Conservation (phyloP, 1,284 basidiomycete species). For the Ceratobasidium papillatum region DNA sequence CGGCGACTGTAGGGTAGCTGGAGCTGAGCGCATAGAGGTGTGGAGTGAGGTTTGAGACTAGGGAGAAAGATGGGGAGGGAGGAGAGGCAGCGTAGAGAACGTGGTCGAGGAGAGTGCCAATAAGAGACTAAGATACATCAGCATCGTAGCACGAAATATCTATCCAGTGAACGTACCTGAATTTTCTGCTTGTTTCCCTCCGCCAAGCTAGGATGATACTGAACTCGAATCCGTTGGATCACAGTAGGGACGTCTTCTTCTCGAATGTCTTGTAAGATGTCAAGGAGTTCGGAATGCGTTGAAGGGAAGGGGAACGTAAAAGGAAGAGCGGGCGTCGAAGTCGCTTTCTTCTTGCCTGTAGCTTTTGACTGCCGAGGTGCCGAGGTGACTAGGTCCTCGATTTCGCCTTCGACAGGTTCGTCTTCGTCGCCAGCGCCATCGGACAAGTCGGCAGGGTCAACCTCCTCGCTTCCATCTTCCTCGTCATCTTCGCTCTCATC, state of each 20-base stretch:
- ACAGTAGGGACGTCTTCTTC: constrained; percentile 83
- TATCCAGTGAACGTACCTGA: constrained; percentile 63
- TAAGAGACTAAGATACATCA: constrained; percentile 63
- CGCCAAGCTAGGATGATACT: constrained; percentile 91
- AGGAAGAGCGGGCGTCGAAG: constrained; percentile 70
- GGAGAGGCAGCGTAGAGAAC: constrained; percentile 79
- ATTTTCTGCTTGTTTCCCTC: constrained; percentile 93
- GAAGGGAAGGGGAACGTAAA: constrained; percentile 92
- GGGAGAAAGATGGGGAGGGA: constrained; percentile 65
- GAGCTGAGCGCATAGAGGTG: constrained; percentile 84
- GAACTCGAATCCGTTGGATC: constrained; percentile 87
- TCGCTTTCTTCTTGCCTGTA: constrained; percentile 45
- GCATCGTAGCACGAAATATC: background rate
- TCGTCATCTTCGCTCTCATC: constrained; percentile 52
- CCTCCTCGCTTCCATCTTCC: constrained; percentile 51
- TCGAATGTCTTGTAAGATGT: constrained; percentile 74
- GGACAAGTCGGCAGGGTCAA: constrained; percentile 52
- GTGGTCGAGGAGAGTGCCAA: constrained; percentile 90
- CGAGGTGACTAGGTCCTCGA: constrained; percentile 49
- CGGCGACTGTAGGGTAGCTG: constrained; percentile 82
- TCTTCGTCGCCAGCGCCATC: constrained; percentile 52
- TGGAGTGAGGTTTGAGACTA: constrained; percentile 77
- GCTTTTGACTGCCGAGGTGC: constrained; percentile 40
- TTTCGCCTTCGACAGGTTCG: constrained; percentile 46
- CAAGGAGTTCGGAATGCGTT: constrained; percentile 87